A percentile compares a stretch with the other conserved stretches of the same genome.
These are phyloP conservation scores for Helianthus tuberosus DNA, from an alignment of 129 eudicot species.

Conservation along the genomic window DNA sequence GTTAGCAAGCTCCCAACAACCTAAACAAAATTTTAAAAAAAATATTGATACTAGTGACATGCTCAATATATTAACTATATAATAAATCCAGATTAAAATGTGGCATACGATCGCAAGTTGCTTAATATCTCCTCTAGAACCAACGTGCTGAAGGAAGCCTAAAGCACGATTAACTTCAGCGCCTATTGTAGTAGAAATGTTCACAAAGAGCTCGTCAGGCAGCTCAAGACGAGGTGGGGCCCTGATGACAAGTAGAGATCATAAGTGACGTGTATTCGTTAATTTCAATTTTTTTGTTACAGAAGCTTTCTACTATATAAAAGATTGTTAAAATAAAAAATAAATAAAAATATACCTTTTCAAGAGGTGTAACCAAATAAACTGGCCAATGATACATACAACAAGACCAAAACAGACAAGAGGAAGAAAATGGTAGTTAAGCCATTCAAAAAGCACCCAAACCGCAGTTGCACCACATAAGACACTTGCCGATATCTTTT, in stretches of 20 bases:
- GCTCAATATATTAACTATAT: background rate
- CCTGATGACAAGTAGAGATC: conserved; percentile 40
- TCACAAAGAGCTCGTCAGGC: conserved; percentile 65
- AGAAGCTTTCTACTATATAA: background rate
- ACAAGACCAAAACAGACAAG: conserved; percentile 60
- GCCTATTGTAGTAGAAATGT: conserved; percentile 53
- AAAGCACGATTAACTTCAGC: conserved; percentile 62
- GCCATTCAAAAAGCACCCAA: conserved; percentile 98
- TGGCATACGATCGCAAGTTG: conserved; percentile 62
- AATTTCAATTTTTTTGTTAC: background rate
- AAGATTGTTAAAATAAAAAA: background rate
- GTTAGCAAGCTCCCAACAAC: conserved; percentile 63
- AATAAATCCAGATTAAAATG: conserved; percentile 8
- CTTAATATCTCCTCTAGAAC: conserved; percentile 70
- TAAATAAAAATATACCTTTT: conserved; percentile 34
- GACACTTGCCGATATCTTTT: conserved; percentile 84
- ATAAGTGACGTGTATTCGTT: background rate
- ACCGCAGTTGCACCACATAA: conserved; percentile 62
- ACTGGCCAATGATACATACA: conserved; percentile 64
- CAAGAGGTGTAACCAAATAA: conserved; percentile 59
- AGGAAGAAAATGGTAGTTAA: conserved; percentile 75
- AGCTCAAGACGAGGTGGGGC: conserved; percentile 65
- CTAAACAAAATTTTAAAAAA: conserved; percentile 28
- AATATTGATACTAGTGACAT: background rate
- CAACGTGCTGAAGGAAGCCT: conserved; percentile 58